Evolutionary conservation across 2,329 filamentous ascomycete genomes (phyloP), one percentile per base, ranked within the genome.

Genomic region (Fusarium sterilihyphosum): DNA sequence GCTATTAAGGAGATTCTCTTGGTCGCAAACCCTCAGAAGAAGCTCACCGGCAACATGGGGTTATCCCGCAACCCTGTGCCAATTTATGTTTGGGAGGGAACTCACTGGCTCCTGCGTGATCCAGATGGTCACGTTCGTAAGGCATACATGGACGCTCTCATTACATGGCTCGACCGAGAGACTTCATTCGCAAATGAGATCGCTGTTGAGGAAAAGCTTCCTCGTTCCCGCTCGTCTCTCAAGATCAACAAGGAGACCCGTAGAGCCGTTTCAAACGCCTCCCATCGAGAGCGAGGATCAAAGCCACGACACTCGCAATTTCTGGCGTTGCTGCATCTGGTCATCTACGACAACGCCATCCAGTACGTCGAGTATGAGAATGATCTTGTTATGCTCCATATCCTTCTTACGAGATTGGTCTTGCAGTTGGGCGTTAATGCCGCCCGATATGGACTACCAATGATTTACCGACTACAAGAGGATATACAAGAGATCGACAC

Each of bases 61-160:
- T 88, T 96, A 59, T 90, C 91, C 11, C 89, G 95, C 72, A 94
- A 92, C 80, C 90, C 88, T 46, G 93, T 97, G 2, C 92, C 93
- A 1, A 87, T 97, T 14, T 89, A 93, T 62, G 93, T 95, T 1
- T 99, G 96, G 96, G 95, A 98, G 82, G 94, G 94, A n/a, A 98
- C 95, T 0, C 94, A 98, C 71, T 98, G 94, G 94, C 89, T 98
- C 50, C 85, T 98, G 26, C 91, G 93, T 43, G 96, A 98, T 78
- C 88, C 90, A 2, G 92, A 95, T 77, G 90, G 90, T 38, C 88
- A 90, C 38, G 95, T 98, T 40, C 91, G 95, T 61, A 92, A 92
- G 80, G 94, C 95, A 2, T 99, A 98, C 77, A 90, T 92, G 12
- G 94, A 97, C 81, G 93, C 94, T 9, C 83, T 98, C 22, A 82